These are phyloP conservation scores for Camellia sinensis DNA, from an alignment of 148 eudicot genomes.

Conservation along the genomic window DNA sequence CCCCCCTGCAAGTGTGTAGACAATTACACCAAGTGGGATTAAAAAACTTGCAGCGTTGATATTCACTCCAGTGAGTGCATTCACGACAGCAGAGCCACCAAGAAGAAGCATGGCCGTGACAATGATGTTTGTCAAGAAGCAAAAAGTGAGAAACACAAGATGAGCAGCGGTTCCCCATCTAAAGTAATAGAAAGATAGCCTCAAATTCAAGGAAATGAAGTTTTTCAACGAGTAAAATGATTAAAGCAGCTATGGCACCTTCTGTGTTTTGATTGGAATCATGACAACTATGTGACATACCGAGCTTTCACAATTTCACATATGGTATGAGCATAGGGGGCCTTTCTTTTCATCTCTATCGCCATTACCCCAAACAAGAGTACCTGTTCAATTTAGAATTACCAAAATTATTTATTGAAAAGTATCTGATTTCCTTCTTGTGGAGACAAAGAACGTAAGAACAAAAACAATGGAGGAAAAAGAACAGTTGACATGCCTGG, in stretches of 20 bases:
- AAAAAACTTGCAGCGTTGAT: conserved; percentile 91
- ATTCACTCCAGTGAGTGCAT: conserved; percentile 92
- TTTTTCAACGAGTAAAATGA: too few relatives aligned
- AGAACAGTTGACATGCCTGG: conserved; percentile 51
- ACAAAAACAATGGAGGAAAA: background rate
- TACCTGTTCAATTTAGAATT: conserved; percentile 43
- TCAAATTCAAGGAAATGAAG: too few relatives aligned
- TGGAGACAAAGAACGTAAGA: background rate
- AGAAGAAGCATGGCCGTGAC: conserved; percentile 99
- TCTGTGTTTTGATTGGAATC: too few relatives aligned
- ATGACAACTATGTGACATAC: conserved; percentile 30
- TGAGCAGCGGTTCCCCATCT: conserved; percentile 98
- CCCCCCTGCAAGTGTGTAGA: conserved; percentile 94
- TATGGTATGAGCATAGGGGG: conserved; percentile 96
- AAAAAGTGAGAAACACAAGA: conserved; percentile 74
- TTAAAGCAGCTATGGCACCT: background rate
- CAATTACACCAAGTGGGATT: conserved; percentile 84
- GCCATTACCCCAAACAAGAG: conserved; percentile 93
- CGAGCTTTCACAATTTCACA: conserved; percentile 96
- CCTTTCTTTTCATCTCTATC: conserved; percentile 96
- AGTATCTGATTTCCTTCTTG: background rate
- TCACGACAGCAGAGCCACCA: conserved; percentile 96
- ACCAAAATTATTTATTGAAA: background rate
- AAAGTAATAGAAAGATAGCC: conserved; percentile 11
- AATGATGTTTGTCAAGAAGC: conserved; percentile 88